Evolutionary conservation across 2,329 filamentous ascomycete species (phyloP).

Genomic region (Ilyonectria destructans): DNA sequence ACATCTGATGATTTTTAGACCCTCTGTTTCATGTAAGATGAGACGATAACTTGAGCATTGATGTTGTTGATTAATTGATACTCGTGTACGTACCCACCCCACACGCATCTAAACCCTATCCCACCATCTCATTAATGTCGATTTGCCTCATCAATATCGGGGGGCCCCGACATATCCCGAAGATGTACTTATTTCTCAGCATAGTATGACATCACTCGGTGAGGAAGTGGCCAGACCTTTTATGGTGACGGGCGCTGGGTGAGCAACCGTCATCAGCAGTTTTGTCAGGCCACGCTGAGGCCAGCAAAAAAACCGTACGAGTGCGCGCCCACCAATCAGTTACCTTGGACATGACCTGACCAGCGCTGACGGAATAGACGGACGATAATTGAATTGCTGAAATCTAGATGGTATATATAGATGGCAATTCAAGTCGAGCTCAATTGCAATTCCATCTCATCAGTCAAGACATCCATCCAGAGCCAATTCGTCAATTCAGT

Average conservation of each 20-base stretch:
- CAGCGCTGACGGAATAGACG: not conserved
- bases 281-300: constrained; percentile 18
- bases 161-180: constrained; percentile 5
- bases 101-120: no score
- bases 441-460: not conserved
- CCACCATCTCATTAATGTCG: no score
- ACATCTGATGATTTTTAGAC: no score
- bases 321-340: constrained; percentile 5
- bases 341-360: constrained; percentile 15
- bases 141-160: not conserved
- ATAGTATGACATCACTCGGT: constrained; percentile 25
- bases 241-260: not conserved
- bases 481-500: not conserved
- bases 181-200: constrained; percentile 14
- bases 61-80: no score
- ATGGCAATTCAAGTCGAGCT: constrained; percentile 17
- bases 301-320: constrained; percentile 24
- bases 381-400: constrained; percentile 1
- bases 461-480: not conserved
- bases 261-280: constrained; percentile 14
- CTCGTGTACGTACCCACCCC: no score
- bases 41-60: no score
- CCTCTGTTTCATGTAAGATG: no score
- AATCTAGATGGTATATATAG: constrained; percentile 17
- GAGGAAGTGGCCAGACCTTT: constrained; percentile 17